Base-by-base conservation (phyloP, 2,329 filamentous ascomycete genomes). In the Paracoccidioides lutzii region DNA sequence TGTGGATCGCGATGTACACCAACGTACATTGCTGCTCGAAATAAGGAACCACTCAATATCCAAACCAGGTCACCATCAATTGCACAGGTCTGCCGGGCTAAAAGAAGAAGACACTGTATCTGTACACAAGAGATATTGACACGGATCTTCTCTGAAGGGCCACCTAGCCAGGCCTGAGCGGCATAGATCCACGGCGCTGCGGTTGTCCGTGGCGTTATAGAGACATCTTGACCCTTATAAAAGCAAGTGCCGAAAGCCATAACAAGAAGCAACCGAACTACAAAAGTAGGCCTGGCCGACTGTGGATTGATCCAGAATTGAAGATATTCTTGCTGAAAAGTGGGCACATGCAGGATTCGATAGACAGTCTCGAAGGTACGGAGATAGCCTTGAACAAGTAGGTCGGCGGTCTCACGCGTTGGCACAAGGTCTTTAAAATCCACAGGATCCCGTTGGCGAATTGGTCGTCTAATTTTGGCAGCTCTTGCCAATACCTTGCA, bases 261-360 rank as follows among this genome's bases (percentile, higher is more conserved):
- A 1, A 69, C 68, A 9, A 73, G 61, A 9, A 73, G 59, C 43
- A 73, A 58, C 45, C 71, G 69, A 1, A 70, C 72, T 1, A 82
- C 57, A 51, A 83, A 83, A 5, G 69, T 65, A 14, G 69, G 63
- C 35, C 71, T 75, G 1, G 71, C 68, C 0, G 67, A 66, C 22
- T 66, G 60, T 0, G 73, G 71, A 14, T 72, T 70, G 0, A 65
- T 67, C 80, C 81, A 84, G 9, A 79, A 65, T 0, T 73, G 70
- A 28, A 79, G 75, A 60, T 83, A 84, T 37, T 81, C 77, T 9
- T 70, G 69, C 46, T 73, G 69, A 59, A 85, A 84, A 0, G 75
- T 77, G 0, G 81, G 81, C 0, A 79, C 64, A 63, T 85, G 78
- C 7, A 85, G 57, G 30, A 85, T 73, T 2, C 82, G 75, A 58